Evolutionary conservation across 208 protist genomes (phyloP).

Genomic region (Acanthamoeba triangularis): DNA sequence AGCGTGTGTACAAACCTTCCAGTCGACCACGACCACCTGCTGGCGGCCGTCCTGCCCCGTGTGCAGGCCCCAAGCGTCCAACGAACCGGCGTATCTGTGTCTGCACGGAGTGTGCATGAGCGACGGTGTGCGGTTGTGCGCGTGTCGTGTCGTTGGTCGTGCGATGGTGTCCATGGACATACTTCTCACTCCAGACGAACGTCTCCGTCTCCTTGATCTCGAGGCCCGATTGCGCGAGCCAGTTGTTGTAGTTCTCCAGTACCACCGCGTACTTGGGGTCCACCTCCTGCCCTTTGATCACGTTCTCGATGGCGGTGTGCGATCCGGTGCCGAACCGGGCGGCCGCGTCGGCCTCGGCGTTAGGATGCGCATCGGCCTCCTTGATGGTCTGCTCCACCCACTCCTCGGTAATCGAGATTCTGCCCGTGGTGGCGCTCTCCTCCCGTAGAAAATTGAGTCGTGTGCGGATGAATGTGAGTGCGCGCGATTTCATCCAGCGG

Average conservation of each 20-base stretch:
- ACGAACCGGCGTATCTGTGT: constrained; percentile 78
- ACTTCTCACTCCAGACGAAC: constrained; percentile 12
- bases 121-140: neutral
- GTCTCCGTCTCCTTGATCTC: constrained; percentile 49
- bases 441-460: neutral
- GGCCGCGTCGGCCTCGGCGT: neutral
- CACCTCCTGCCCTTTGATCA: neutral
- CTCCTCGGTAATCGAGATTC: neutral
- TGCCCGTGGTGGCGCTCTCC: neutral
- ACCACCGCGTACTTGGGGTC: constrained; percentile 1
- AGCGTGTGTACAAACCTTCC: constrained; percentile 63
- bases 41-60: neutral
- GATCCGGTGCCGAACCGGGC: constrained; percentile 19
- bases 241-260: neutral
- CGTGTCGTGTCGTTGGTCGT: neutral
- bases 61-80: constrained; percentile 75
- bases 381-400: constrained; percentile 70
- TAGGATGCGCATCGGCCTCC: neutral
- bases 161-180: neutral
- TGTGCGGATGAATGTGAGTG: neutral
- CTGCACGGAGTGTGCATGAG: neutral
- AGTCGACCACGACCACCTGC: constrained; percentile 76
- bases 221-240: constrained; percentile 16
- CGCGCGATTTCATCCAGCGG: neutral
- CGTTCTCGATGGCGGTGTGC: constrained; percentile 49